These are phyloP conservation scores for Xylaria intraflava DNA, from an alignment of 495 filamentous ascomycete species.

Conservation along the genomic window DNA sequence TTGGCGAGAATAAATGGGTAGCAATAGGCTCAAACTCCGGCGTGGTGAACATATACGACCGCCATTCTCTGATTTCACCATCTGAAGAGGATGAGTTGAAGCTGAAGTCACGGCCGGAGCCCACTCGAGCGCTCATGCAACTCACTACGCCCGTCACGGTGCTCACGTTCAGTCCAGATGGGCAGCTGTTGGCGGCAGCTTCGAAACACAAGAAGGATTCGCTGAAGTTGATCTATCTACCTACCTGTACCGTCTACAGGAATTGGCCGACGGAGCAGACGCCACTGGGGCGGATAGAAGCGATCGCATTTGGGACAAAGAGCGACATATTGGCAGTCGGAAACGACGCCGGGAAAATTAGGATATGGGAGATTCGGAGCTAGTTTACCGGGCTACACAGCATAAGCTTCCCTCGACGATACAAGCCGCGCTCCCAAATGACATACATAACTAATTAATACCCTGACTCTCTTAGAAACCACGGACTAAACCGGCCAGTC, in stretches of 20 bases:
- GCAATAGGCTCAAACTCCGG: slow-evolving; percentile 79
- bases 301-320: slow-evolving; percentile 65
- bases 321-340: slow-evolving; percentile 72
- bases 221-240: slow-evolving; percentile 80
- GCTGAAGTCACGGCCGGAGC: slow-evolving; percentile 60
- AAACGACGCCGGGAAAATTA: slow-evolving; percentile 78
- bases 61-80: slow-evolving; percentile 51
- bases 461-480: no score
- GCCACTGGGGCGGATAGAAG: slow-evolving; percentile 76
- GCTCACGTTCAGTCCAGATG: slow-evolving; percentile 76
- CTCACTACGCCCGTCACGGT: slow-evolving; percentile 75
- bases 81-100: slow-evolving; percentile 37
- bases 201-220: slow-evolving; percentile 84
- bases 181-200: slow-evolving; percentile 78
- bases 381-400: slow-evolving; percentile 19
- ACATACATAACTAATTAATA: not conserved
- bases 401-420: not conserved
- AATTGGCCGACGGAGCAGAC: slow-evolving; percentile 95
- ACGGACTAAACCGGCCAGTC: no score
- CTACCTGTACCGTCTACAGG: slow-evolving; percentile 83
- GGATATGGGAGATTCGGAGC: slow-evolving; percentile 73
- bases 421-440: not conserved
- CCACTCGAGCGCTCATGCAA: slow-evolving; percentile 67
- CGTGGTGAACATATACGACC: slow-evolving; percentile 89
- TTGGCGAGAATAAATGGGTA: slow-evolving; percentile 84